Evolutionary conservation across 345 rosid species (phyloP).

Genomic region (Isatis tinctoria): DNA sequence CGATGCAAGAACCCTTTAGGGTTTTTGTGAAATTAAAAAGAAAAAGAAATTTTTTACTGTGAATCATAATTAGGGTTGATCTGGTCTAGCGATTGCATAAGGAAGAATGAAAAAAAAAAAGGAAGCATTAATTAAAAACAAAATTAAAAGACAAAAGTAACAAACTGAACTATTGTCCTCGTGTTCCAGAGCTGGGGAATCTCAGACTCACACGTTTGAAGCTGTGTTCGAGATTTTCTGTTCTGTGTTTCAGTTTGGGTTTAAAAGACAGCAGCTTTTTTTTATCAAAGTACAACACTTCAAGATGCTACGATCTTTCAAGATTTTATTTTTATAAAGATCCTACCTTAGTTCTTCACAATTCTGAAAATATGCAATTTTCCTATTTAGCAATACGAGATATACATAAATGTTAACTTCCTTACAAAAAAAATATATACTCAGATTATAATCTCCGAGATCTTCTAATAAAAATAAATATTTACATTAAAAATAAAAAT

Average conservation of each 20-base stretch:
- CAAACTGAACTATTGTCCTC: not conserved
- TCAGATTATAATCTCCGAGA: not conserved
- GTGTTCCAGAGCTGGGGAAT: slow-evolving; percentile 19
- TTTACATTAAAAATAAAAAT: not conserved
- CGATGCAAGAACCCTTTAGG: slow-evolving; percentile 89
- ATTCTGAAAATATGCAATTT: not conserved
- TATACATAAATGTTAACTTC: not conserved
- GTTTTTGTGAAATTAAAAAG: slow-evolving; percentile 49
- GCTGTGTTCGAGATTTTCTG: slow-evolving; percentile 19
- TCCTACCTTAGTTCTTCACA: slow-evolving; percentile 1
- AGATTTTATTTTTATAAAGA: not conserved
- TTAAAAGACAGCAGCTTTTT: slow-evolving; percentile 18
- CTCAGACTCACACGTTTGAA: slow-evolving; percentile 30
- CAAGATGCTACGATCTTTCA: not conserved
- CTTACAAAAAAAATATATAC: not conserved
- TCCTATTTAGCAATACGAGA: not conserved
- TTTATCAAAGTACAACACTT: slow-evolving; percentile 10
- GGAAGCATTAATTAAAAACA: not conserved
- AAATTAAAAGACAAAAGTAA: not conserved
- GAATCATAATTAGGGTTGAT: slow-evolving; percentile 20
- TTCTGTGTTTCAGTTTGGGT: slow-evolving; percentile 24
- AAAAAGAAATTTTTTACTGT: slow-evolving; percentile 13
- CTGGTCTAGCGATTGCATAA: not conserved
- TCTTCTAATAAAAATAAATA: not conserved
- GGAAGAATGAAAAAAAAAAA: not conserved